These are phyloP conservation scores for Fusarium buxicola DNA, from an alignment of 2,329 filamentous ascomycete genomes.

Conservation along the genomic window DNA sequence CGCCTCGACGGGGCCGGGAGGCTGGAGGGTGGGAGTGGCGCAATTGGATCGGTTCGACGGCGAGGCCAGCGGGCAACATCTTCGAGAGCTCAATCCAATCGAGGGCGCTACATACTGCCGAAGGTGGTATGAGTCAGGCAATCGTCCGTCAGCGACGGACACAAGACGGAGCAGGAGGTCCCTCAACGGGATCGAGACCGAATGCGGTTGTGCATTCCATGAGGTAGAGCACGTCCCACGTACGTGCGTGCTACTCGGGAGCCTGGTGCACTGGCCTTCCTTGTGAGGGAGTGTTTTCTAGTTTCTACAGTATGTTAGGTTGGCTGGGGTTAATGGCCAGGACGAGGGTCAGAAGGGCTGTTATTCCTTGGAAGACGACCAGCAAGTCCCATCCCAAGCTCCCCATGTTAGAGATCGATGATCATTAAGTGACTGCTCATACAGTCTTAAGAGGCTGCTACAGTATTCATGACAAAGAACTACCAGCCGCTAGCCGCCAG, in stretches of 20 bases:
- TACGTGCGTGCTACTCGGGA: too few species aligned
- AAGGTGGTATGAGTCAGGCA: conserved; percentile 8
- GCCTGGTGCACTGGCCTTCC: background rate
- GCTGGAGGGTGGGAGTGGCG: conserved; percentile 3
- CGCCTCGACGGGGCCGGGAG: background rate
- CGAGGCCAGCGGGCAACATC: conserved; percentile 10
- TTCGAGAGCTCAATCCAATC: too few species aligned
- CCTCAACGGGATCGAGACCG: conserved; percentile 14
- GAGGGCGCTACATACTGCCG: too few species aligned
- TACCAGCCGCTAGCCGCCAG: conserved; percentile 4
- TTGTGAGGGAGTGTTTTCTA: background rate
- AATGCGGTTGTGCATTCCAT: too few species aligned
- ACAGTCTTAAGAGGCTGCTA: conserved; percentile 6
- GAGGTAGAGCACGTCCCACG: too few species aligned
- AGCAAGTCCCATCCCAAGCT: background rate
- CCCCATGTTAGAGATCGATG: conserved; percentile 13
- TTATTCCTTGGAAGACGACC: conserved; percentile 14
- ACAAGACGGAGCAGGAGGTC: conserved; percentile 12
- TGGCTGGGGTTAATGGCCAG: conserved; percentile 5
- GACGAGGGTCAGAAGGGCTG: background rate
- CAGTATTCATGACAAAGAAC: conserved; percentile 19
- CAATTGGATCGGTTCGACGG: background rate
- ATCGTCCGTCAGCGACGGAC: conserved; percentile 1
- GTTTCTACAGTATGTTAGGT: background rate
- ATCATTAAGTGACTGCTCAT: conserved; percentile 21